Evolutionary conservation across 257 asterid species (phyloP), one percentile per base, ranked within the genome.

Genomic region (Primulina huaijiensis): DNA sequence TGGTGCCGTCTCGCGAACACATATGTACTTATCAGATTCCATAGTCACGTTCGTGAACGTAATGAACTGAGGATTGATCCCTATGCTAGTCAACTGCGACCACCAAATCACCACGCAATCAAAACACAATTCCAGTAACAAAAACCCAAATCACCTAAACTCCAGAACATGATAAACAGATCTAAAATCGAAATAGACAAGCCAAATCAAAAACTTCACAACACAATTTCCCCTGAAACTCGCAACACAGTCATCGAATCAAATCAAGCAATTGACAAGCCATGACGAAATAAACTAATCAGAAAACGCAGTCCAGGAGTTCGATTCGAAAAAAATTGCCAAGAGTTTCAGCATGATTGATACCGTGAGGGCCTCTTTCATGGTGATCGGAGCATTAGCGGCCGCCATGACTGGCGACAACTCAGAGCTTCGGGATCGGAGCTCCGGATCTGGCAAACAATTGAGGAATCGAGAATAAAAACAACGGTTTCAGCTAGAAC

Each of bases 341-440:
- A 21, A 71, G 70, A 34, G 67, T 7, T 67, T 58, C 43, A 11
- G 60, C 56, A 8, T 29, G 21, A 30, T 62, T 37, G 69, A 52
- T 83, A 93, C 99, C 96, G 99, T 93, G 12, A 93, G 97, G 72
- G 92, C 75, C 80, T 93, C 98, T 74, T 89, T 93, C 98, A 93
- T 93, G 57, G 89, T 84, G 92, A 93, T 93, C 91, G 99, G 99
- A 77, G 99, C 99, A 79, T 84, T 90, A 71, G 97, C 95, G 50
- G 99, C 97, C 86, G 99, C 97, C 99, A 93, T 93, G 89, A 80
- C 71, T 73, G 77, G 74, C 74, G 80, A 80, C 66, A 40, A 73
- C 78, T 75, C 83, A 62, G 78, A 79, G 78, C 74, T 82, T 71
- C 79, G 68, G 76, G 82, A 70, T 72, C 84, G 67, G 73, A 79